Conservation (phyloP, 2,329 filamentous ascomycete species). For the Alternaria sp. region DNA sequence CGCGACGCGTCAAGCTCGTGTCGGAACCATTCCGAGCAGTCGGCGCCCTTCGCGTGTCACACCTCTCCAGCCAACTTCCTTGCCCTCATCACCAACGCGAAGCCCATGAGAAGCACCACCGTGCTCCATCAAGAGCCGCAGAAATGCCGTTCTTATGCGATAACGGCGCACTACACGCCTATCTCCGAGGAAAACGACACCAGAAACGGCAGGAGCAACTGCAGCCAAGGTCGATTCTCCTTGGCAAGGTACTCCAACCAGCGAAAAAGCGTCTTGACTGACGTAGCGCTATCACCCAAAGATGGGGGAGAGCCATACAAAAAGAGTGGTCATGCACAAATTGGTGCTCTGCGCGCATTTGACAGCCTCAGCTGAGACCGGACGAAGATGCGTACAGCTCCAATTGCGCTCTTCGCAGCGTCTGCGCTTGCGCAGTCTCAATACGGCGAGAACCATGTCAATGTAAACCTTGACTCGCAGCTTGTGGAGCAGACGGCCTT, state of each 20-base stretch:
- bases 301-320: slow-evolving; percentile 6
- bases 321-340: neutral
- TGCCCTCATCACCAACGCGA: neutral
- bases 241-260: slow-evolving; percentile 26
- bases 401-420: slow-evolving; percentile 15
- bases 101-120: neutral
- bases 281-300: slow-evolving; percentile 21
- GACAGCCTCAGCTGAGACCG: neutral
- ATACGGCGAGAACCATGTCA: slow-evolving; percentile 43
- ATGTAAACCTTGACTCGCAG: slow-evolving; percentile 34
- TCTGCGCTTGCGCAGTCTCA: slow-evolving; percentile 26
- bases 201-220: slow-evolving; percentile 22
- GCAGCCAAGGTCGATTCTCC: slow-evolving; percentile 14
- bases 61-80: neutral
- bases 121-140: neutral
- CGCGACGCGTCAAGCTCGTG: neutral
- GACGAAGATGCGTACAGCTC: neutral
- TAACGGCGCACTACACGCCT: slow-evolving; percentile 1
- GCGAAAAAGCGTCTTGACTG: slow-evolving; percentile 24
- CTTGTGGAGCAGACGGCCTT: slow-evolving; percentile 44
- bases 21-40: neutral
- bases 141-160: neutral
- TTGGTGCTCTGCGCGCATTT: neutral
- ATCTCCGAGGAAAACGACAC: neutral
- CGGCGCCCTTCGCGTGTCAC: neutral